Evolutionary conservation across 129 eudicot genomes (phyloP).

Genomic region (Centella asiatica): DNA sequence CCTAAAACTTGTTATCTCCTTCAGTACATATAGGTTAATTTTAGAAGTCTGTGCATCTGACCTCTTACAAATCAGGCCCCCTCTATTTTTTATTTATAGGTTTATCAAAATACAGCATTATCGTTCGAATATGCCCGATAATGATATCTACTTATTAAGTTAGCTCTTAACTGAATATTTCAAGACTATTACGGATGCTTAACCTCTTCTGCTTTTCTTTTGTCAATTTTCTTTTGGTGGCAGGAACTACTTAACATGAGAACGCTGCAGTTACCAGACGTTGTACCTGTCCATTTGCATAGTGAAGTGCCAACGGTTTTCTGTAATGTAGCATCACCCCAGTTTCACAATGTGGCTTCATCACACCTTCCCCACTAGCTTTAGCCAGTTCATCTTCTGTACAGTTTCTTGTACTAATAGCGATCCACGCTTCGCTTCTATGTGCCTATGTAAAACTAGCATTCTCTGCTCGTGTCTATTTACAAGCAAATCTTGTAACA

Average conservation of each 20-base stretch:
- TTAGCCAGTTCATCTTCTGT: background rate
- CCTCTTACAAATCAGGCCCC: too few relatives aligned
- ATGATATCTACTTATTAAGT: too few relatives aligned
- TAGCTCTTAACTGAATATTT: too few relatives aligned
- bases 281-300: constrained; percentile 36
- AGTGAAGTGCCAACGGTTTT: constrained; percentile 39
- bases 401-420: background rate
- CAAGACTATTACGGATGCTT: background rate
- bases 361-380: constrained; percentile 35
- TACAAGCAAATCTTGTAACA: background rate
- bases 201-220: background rate
- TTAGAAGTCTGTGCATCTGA: too few relatives aligned
- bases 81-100: too few relatives aligned
- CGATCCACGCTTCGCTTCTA: background rate
- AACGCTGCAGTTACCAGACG: constrained; percentile 35
- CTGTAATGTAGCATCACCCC: constrained; percentile 38
- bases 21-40: background rate
- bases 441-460: background rate
- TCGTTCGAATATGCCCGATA: too few relatives aligned
- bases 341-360: constrained; percentile 36
- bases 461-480: background rate
- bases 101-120: too few relatives aligned
- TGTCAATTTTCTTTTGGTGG: background rate
- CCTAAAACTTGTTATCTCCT: background rate
- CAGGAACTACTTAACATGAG: constrained; percentile 45